Evolutionary conservation across 2,329 filamentous ascomycete genomes (phyloP).

Genomic region (Diaporthe velutina): DNA sequence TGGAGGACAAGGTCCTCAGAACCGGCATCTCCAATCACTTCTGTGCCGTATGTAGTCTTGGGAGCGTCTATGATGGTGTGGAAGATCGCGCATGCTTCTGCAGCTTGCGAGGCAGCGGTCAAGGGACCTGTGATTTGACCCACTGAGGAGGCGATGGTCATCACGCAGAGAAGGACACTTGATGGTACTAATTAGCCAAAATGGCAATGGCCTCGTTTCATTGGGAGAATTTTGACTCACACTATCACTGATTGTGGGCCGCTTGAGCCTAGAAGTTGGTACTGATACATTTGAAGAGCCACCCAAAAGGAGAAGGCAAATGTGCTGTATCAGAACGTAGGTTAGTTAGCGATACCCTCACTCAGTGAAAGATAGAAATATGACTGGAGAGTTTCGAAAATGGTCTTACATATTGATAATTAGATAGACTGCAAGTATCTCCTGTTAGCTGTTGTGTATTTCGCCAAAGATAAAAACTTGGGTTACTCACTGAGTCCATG

Average conservation of each 20-base stretch:
- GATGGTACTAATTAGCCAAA: neutral
- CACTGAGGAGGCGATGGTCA: slow-evolving; percentile 69
- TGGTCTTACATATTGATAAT: neutral
- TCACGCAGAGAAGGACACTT: slow-evolving; percentile 66
- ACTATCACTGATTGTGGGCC: slow-evolving; percentile 68
- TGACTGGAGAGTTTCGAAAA: neutral
- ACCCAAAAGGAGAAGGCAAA: slow-evolving; percentile 75
- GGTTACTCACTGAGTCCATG: slow-evolving; percentile 63
- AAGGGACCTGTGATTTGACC: slow-evolving; percentile 69
- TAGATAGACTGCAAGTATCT: neutral
- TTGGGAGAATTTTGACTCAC: neutral
- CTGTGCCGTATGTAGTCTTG: slow-evolving; percentile 51
- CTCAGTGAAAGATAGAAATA: accelerated
- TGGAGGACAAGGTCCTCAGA: slow-evolving; percentile 69
- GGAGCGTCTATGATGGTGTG: slow-evolving; percentile 64
- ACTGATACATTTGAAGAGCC: slow-evolving; percentile 63
- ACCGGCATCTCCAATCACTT: slow-evolving; percentile 52
- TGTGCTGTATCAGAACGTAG: slow-evolving; percentile 40
- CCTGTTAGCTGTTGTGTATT: neutral
- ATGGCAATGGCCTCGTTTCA: too few relatives aligned
- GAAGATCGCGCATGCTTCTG: slow-evolving; percentile 68
- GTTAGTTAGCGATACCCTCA: neutral
- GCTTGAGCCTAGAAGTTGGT: slow-evolving; percentile 57
- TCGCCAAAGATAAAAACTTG: accelerated
- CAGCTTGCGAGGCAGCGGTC: slow-evolving; percentile 67